Evolutionary conservation across 345 rosid genomes (phyloP).

Genomic region (Xanthoceras sorbifolium): DNA sequence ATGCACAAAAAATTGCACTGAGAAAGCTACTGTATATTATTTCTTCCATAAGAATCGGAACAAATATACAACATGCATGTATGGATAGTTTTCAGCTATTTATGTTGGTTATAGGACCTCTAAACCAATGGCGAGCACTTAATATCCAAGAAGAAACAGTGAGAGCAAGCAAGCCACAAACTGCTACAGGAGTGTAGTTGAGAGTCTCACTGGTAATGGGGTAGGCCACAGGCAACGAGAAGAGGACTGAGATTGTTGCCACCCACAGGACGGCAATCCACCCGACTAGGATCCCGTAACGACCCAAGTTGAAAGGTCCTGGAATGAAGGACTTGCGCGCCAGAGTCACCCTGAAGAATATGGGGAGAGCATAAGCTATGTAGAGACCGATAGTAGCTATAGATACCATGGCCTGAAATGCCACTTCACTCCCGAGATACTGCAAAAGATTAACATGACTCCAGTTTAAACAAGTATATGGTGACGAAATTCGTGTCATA

Average conservation of each 20-base stretch:
- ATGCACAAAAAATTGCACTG: background rate
- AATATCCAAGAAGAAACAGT: constrained; percentile 62
- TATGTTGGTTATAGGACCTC: constrained; percentile 76
- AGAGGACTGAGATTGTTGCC: constrained; percentile 79
- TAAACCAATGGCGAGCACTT: constrained; percentile 81
- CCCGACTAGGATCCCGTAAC: constrained; percentile 61
- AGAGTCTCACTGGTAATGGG: constrained; percentile 79
- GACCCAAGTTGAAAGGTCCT: constrained; percentile 88
- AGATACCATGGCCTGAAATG: constrained; percentile 96
- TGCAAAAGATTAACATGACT: constrained; percentile 41
- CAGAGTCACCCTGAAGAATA: constrained; percentile 77
- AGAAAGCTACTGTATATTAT: background rate
- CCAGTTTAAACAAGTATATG: no score
- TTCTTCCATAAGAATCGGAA: background rate
- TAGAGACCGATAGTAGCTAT: constrained; percentile 93
- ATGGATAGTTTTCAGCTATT: constrained; percentile 28
- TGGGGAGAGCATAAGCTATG: constrained; percentile 92
- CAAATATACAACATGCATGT: background rate
- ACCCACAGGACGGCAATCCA: constrained; percentile 96
- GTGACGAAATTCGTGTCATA: background rate
- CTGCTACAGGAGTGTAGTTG: constrained; percentile 94
- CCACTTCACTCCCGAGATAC: constrained; percentile 91
- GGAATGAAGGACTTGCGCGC: constrained; percentile 68
- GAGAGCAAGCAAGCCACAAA: constrained; percentile 64
- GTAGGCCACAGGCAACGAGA: constrained; percentile 89